Base-by-base conservation (phyloP, 345 rosid genomes). In the Conringia planisiliqua region DNA sequence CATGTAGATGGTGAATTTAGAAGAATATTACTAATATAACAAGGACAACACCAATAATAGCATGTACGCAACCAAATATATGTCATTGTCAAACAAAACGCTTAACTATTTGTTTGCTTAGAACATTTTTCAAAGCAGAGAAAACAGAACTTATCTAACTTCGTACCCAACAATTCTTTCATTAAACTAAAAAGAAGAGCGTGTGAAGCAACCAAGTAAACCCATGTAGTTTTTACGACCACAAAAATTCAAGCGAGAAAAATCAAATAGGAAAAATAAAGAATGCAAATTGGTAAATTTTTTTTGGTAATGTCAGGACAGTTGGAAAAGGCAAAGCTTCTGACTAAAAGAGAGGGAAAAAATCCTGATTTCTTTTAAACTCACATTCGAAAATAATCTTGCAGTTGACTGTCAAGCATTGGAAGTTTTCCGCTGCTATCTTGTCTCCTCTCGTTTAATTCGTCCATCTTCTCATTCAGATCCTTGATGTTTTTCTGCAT, bases 301-400 rank as follows among this genome's bases (percentile, higher is more conserved):
- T 40, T 46, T 29, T 33, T 40, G 56, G 56, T 55, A 46, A 56
- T 8, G 52, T 55, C 20, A 44, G 13, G 47, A 18, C 27, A 57
- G 46, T 46, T 62, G 32, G 40, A 39, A 47, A 69, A 17, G 13
- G 54, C 51, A 75, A 75, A 18, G 63, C 10, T 75, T 59, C 27
- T 47, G 54, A 36, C 67, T 58, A 59, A 24, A 47, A n/a, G 20
- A 63, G 54, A 36, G 44, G 39, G 40, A 30, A 48, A 16, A 70
- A 30, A 54, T 29, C 33, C 4, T 35, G 63, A 35, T 24, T 42
- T 68, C 44, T 36, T 77, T 64, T 26, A 70, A 80, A 87, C 90
- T 85, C 80, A 95, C 99, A 95, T 85, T 78, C 79, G 90, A 80
- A 92, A 95, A 77, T 95, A 95, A 24, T 89, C 90, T 58, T 82